Evolutionary conservation across 441 rosid genomes (phyloP).

Genomic region (Adansonia rubrostipa): DNA sequence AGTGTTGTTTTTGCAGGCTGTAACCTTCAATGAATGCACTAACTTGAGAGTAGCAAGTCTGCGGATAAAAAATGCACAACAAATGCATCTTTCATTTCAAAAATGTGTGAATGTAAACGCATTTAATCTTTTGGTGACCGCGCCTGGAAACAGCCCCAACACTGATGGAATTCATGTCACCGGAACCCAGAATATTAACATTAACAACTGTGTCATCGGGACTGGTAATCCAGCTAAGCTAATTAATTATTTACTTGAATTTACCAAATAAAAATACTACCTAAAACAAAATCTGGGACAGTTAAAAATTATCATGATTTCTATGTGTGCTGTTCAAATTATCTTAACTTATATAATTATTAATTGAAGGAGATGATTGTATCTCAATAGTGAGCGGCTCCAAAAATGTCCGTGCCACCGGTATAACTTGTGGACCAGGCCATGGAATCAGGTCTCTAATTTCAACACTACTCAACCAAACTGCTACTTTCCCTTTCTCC

Average conservation of each 20-base stretch:
- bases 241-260: neutral
- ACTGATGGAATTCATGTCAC: slow-evolving; percentile 89
- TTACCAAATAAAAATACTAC: neutral
- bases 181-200: slow-evolving; percentile 61
- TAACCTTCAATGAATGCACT: slow-evolving; percentile 62
- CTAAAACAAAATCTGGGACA: no score
- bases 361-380: slow-evolving; percentile 81
- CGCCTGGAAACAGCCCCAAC: slow-evolving; percentile 85
- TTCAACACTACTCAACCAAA: slow-evolving; percentile 18
- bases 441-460: slow-evolving; percentile 82
- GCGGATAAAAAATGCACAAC: slow-evolving; percentile 66
- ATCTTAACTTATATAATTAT: neutral
- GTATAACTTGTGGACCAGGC: slow-evolving; percentile 87
- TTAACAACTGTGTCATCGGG: slow-evolving; percentile 54
- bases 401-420: slow-evolving; percentile 65
- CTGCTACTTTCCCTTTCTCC: slow-evolving; percentile 21
- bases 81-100: slow-evolving; percentile 73
- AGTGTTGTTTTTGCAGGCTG: slow-evolving; percentile 50
- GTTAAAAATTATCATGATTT: no score
- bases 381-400: slow-evolving; percentile 91
- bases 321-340: neutral
- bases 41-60: slow-evolving; percentile 53
- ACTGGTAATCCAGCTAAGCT: slow-evolving; percentile 50
- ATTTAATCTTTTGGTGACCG: slow-evolving; percentile 49
- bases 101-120: slow-evolving; percentile 59